Percentiles rank a stretch among this genome's conserved stretches.
These are phyloP conservation scores for Acrodontium crateriforme DNA, from an alignment of 2,329 filamentous ascomycete genomes.

Conservation along the genomic window DNA sequence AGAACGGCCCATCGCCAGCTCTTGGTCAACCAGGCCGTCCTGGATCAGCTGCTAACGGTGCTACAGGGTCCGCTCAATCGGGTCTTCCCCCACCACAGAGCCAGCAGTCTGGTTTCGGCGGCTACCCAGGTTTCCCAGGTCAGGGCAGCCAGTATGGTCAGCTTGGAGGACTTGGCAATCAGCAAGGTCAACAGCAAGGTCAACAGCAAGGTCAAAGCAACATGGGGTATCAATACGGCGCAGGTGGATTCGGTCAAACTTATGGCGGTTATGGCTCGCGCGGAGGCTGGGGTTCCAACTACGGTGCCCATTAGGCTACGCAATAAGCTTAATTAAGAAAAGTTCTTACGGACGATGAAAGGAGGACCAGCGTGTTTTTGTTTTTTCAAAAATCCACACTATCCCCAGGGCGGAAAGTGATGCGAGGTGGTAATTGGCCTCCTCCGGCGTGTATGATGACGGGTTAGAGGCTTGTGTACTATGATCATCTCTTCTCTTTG, in stretches of 20 bases:
- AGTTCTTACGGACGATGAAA: too few relatives aligned
- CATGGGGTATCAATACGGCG: slow-evolving; percentile 24
- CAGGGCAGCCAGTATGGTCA: slow-evolving; percentile 38
- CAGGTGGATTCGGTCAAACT: slow-evolving; percentile 20
- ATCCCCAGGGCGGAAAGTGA: too few relatives aligned
- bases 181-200: slow-evolving; percentile 23
- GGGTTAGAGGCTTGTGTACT: too few relatives aligned
- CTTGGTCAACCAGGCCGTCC: slow-evolving; percentile 49
- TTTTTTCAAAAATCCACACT: too few relatives aligned
- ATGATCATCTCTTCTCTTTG: too few relatives aligned
- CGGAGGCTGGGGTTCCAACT: slow-evolving; percentile 23
- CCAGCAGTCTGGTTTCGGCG: slow-evolving; percentile 44
- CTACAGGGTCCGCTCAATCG: slow-evolving; percentile 36
- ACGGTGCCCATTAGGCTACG: slow-evolving; percentile 14
- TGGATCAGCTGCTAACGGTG: slow-evolving; percentile 48
- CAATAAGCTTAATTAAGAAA: too few relatives aligned
- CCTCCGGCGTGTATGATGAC: too few relatives aligned
- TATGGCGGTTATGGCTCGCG: slow-evolving; percentile 19
- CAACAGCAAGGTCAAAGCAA: slow-evolving; percentile 30
- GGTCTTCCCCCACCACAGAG: slow-evolving; percentile 41
- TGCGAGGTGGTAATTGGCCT: too few relatives aligned
- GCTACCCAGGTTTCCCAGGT: slow-evolving; percentile 37
- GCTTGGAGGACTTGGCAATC: slow-evolving; percentile 37
- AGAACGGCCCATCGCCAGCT: slow-evolving; percentile 42
- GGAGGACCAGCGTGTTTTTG: too few relatives aligned